Base-by-base conservation (phyloP, 2,329 filamentous ascomycete species). In the Chalara sp. region DNA sequence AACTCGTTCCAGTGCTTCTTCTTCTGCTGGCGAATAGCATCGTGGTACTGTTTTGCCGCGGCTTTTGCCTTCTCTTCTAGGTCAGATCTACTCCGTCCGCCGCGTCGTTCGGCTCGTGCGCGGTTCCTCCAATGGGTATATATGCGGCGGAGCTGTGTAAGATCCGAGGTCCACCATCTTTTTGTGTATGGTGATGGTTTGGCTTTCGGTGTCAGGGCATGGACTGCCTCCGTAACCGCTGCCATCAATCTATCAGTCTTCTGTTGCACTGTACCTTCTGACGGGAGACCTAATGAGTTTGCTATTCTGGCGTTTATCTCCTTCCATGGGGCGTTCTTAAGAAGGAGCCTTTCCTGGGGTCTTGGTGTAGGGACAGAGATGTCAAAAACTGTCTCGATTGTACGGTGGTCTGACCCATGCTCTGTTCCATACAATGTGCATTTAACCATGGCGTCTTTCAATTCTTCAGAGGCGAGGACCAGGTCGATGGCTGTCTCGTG, bases 301-400 rank as follows among this genome's bases (percentile, higher is more conserved):
- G 39, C 31, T 30, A 52, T 52, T 44, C 40, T 52, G 43, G 43
- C 30, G 21, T 32, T 55, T n/a, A 61, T 55, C 28, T 56, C 56
- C 53, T 54, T 61, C 63, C n/a, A 65, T 41, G 40, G 56, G 40
- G 60, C 58, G 46, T 65, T 68, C 55, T 56, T 67, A 13, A 59
- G 53, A 2, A 60, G 55, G 10, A 60, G 55, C 45, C 52, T 49
- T 48, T 55, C 45, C 47, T 46, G 8, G 30, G 8, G 12, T 30
- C 8, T 7, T 5, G 28, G 6, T 45, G 8, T 32, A 8, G 28
- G 43, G 43, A 32, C 3, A 3, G 43, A 30, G 12, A 57, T 48
- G 47, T 67, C 55, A 46, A 69, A 67, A 4, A 61, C 49, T 1
- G 59, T 66, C 49, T 65, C 44, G 54, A 70, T 68, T 0, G 60